Base-by-base conservation (phyloP, 164 flowering plant genomes). In the Amborella trichopoda region DNA sequence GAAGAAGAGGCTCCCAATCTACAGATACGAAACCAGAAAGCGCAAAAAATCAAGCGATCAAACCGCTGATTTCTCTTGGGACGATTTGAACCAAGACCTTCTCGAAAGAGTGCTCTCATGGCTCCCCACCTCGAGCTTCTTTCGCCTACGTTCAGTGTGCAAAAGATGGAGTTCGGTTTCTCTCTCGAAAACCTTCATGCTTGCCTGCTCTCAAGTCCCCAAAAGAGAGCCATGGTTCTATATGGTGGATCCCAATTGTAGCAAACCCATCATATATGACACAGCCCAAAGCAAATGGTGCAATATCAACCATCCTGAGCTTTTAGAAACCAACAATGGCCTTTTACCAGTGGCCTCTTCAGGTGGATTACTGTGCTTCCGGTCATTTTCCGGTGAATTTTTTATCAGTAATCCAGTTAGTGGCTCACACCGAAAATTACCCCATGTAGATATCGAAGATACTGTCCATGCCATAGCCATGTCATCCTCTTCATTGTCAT, bases 91-190 rank as follows among this genome's bases (percentile, higher is more conserved):
- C 62, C 68, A 76, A 53, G 91, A 78, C 53, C 46, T 81, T 46
- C 76, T 81, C 12, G 91, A 81, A 28, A 61, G 55, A 44, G 79
- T 81, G 13, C 82, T 81, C 40, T 74, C 91, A 36, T 66, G 83
- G 81, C 72, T 81, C 20, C 91, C 91, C 2, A 64, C 85, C 4
- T 72, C 91, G 0, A 52, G 68, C 46, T 81, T 81, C 66, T 69
- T 71, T 50, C 77, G 85, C 48, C 57, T 71, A 23, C 61, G 60
- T 58, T 81, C 83, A 44, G 91, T 81, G 61, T 72, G 81, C 81
- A 78, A 81, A 68, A 70, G 80, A 61, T 81, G 91, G 91, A 78
- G 69, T 57, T 81, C 81, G 2, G 64, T 69, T 50, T 57, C 77
- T 1, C 33, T 48, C 41, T 81, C 91, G 36, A 37, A 66, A 6